phyloP scores from a whole-genome alignment of 345 rosid genomes.

The Lumnitzera racemosa region DNA sequence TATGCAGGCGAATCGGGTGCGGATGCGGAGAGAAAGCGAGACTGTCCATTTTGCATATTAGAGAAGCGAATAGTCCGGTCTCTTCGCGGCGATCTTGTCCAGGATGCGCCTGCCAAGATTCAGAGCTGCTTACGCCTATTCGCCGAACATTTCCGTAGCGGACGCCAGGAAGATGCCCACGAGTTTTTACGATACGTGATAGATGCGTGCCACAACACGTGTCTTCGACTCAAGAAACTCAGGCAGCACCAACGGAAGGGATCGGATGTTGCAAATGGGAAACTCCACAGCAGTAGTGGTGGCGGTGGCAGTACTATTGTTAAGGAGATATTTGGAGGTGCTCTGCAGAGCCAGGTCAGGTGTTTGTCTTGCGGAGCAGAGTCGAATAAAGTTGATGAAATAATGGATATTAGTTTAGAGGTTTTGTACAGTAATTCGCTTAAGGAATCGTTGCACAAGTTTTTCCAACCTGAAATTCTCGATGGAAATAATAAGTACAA shows the following conservation, averaged over 20 bases:
- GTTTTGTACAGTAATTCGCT: conserved; percentile 58
- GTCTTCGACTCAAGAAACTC: conserved; percentile 78
- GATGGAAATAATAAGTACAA: conserved; percentile 93
- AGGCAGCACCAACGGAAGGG: conserved; percentile 12
- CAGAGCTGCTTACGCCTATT: conserved; percentile 55
- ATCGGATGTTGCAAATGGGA: conserved; percentile 4
- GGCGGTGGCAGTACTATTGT: conserved; percentile 31
- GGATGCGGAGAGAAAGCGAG: conserved; percentile 52
- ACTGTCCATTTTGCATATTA: conserved; percentile 82
- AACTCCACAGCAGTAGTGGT: conserved; percentile 17
- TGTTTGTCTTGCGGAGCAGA: conserved; percentile 78
- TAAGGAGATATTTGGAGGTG: conserved; percentile 91
- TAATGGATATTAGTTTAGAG: conserved; percentile 95
- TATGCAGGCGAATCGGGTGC: conserved; percentile 52
- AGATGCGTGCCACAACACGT: conserved; percentile 91
- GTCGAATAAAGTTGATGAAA: conserved; percentile 92
- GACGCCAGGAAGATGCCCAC: conserved; percentile 96
- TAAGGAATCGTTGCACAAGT: conserved; percentile 75
- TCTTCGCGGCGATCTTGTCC: conserved; percentile 46
- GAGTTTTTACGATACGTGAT: conserved; percentile 89
- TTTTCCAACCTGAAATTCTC: conserved; percentile 82
- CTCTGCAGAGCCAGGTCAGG: conserved; percentile 94
- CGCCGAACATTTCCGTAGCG: conserved; percentile 65
- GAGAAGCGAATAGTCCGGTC: conserved; percentile 80
- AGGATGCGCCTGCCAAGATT: conserved; percentile 67